A percentile compares a stretch with the other conserved stretches of the same genome.
phyloP scores from a whole-genome alignment of 495 filamentous ascomycete species.

The Penicillium manginii region DNA sequence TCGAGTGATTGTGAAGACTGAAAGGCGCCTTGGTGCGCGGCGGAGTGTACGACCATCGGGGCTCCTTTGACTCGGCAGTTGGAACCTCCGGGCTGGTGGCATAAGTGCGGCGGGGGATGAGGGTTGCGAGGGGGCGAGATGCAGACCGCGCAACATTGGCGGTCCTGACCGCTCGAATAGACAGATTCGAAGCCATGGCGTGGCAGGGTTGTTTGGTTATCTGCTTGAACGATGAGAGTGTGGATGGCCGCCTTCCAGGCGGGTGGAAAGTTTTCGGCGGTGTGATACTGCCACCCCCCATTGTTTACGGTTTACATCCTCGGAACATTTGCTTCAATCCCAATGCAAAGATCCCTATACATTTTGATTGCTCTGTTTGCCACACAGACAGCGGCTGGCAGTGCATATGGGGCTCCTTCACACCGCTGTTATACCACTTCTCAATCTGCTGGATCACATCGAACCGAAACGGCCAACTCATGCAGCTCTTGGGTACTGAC shows the following conservation, averaged over 20 bases:
- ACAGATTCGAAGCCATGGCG: constrained; percentile 44
- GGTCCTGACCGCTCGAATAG: constrained; percentile 40
- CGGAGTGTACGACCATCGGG: constrained; percentile 85
- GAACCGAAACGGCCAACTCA: background rate
- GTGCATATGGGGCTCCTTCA: constrained; percentile 10
- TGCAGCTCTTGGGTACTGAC: background rate
- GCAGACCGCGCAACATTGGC: constrained; percentile 34
- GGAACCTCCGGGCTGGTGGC: constrained; percentile 27
- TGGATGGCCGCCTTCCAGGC: constrained; percentile 7
- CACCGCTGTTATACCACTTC: constrained; percentile 22
- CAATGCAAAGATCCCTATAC: background rate
- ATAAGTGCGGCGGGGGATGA: constrained; percentile 32
- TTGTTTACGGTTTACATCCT: background rate
- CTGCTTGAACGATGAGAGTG: constrained; percentile 14
- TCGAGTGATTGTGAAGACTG: constrained; percentile 50
- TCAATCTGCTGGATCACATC: background rate
- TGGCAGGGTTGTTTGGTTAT: constrained; percentile 15
- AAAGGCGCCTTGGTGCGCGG: constrained; percentile 76
- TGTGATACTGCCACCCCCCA: constrained; percentile 24
- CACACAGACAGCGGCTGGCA: background rate
- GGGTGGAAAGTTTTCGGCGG: constrained; percentile 39
- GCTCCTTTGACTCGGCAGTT: constrained; percentile 48
- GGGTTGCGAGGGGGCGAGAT: constrained; percentile 19
- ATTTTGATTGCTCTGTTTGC: constrained; percentile 17
- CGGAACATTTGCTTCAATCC: background rate